Evolutionary conservation across 345 rosid genomes (phyloP).

Genomic region (Boechera retrofracta): DNA sequence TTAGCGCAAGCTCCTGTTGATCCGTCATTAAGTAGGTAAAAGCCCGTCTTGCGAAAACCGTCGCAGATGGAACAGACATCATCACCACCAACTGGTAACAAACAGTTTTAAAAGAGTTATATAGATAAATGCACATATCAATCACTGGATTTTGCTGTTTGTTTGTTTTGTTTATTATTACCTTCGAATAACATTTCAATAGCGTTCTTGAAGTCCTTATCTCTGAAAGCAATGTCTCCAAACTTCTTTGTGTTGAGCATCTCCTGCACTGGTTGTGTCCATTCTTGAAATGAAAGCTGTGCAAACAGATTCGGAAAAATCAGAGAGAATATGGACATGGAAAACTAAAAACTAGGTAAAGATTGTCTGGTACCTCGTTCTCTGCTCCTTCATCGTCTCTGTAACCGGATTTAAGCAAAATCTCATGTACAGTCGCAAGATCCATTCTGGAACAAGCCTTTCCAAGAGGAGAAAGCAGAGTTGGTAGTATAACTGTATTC

Average conservation of each 20-base stretch:
- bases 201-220: slow-evolving; percentile 80
- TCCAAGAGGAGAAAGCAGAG: slow-evolving; percentile 37
- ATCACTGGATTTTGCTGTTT: not conserved
- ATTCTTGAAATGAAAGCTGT: slow-evolving; percentile 88
- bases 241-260: slow-evolving; percentile 77
- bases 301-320: slow-evolving; percentile 12
- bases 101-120: not conserved
- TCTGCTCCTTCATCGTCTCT: slow-evolving; percentile 76
- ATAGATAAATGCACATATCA: not conserved
- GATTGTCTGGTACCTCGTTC: slow-evolving; percentile 44
- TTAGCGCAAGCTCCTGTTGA: slow-evolving; percentile 72
- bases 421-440: slow-evolving; percentile 68
- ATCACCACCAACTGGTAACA: slow-evolving; percentile 60
- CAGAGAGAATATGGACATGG: not conserved
- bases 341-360: not conserved
- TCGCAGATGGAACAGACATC: slow-evolving; percentile 77
- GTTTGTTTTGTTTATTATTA: slow-evolving; percentile 23
- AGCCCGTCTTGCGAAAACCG: slow-evolving; percentile 52
- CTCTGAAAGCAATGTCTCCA: slow-evolving; percentile 82
- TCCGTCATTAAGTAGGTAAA: slow-evolving; percentile 67
- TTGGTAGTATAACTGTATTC: slow-evolving; percentile 24
- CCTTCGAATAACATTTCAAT: slow-evolving; percentile 83
- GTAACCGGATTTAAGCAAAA: slow-evolving; percentile 69
- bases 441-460: slow-evolving; percentile 58
- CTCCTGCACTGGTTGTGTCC: slow-evolving; percentile 91